Evolutionary conservation across 345 rosid species (phyloP), one percentile per base, ranked within the genome.

Genomic region (Eucalyptus viminalis): DNA sequence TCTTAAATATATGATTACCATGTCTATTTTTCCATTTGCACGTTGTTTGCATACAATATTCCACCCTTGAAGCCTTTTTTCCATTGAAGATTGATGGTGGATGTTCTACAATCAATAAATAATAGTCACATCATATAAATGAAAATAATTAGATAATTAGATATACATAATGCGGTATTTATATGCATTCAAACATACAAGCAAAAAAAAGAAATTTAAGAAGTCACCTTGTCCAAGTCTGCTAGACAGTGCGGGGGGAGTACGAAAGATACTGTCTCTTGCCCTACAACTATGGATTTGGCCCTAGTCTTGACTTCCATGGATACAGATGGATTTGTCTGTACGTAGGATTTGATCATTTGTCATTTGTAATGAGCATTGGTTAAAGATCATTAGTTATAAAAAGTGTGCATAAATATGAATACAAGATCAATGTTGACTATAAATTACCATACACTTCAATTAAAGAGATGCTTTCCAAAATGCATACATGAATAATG

Each of bases 231-330:
- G 4, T 76, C 14, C 1, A 76, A 76, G 3, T 11, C 3, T 11
- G 14, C 43, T 21, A 37, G 47, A 76, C 5, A 76, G 1, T 76
- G 9, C 0, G 2, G 1, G 1, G 47, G 27, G 14, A 37, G 45
- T 72, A 19, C 0, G 2, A 76, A 76, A 21, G 47, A 76, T 40
- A 76, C 8, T 21, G 29, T 76, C 27, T 76, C 47, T 76, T 76
- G 47, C 47, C 27, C 83, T 11, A 76, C 9, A 37, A 40, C 9
- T 21, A 9, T 76, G 14, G 83, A 37, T 76, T 76, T 76, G 45
- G 80, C 25, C 44, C 3, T 69, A 19, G 13, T 17, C 43, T 69
- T 69, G 44, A 69, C 80, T 69, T 69, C 44, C 43, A 9, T 5
- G 40, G 80, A 69, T 17, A 40, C 40, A 3, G 44, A 34, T 34